phyloP scores from a whole-genome alignment of 2,329 filamentous ascomycete species.

The Colletotrichum agaves region DNA sequence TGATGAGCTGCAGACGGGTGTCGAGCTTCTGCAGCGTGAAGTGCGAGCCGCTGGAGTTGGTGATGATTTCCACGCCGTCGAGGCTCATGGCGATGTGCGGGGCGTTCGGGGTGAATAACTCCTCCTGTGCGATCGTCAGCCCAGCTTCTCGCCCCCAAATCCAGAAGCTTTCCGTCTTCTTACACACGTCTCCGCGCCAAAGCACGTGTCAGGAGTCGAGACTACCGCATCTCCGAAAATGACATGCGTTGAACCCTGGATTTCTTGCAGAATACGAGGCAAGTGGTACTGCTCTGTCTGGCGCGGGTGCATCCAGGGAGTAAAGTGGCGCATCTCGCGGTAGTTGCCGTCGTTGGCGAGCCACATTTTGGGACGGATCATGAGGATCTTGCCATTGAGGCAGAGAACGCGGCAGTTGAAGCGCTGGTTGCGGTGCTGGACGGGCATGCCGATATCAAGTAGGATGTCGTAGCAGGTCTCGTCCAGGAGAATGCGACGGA shows the following conservation, averaged over 20 bases:
- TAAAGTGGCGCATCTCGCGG: conserved; percentile 71
- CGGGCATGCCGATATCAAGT: conserved; percentile 71
- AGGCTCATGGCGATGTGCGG: conserved; percentile 45
- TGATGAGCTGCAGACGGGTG: conserved; percentile 70
- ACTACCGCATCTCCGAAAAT: conserved; percentile 77
- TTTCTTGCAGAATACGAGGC: conserved; percentile 66
- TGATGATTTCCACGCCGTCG: conserved; percentile 76
- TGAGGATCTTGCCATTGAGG: conserved; percentile 73
- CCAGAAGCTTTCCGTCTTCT: not conserved
- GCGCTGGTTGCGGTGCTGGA: conserved; percentile 60
- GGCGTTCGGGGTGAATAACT: conserved; percentile 68
- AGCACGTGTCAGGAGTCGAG: conserved; percentile 66
- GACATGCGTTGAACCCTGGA: conserved; percentile 59
- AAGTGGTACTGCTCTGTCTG: conserved; percentile 74
- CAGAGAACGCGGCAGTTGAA: conserved; percentile 53
- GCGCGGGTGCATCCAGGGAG: conserved; percentile 68
- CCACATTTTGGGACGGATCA: conserved; percentile 76
- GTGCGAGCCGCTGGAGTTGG: conserved; percentile 77
- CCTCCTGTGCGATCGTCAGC: conserved; percentile 50
- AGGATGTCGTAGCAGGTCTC: conserved; percentile 72
- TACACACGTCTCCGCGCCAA: conserved; percentile 68
- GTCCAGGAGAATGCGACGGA: conserved; percentile 69
- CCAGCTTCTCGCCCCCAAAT: no score
- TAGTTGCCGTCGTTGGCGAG: conserved; percentile 77
- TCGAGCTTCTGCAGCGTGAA: conserved; percentile 70